Base-by-base conservation (phyloP, 2,329 filamentous ascomycete species). In the Monosporascus ibericus region DNA sequence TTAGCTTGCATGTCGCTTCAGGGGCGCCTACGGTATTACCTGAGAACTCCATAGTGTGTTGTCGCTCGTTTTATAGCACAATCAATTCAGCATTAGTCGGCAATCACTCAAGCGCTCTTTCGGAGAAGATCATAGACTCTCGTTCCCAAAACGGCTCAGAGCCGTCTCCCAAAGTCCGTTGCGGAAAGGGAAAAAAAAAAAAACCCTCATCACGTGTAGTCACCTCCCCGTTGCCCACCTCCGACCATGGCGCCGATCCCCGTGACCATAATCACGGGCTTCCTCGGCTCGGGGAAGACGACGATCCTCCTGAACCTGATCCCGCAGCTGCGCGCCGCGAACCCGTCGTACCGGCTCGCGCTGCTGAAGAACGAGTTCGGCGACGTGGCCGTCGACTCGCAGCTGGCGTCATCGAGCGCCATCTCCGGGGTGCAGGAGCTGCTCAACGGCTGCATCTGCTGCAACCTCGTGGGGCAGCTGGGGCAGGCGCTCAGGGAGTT, bases 281-380 rank as follows among this genome's bases (percentile, higher is more conserved):
- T 97, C 73, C 82, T 97, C 17, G 94, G 94, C 65, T 92, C 90
- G 8, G 94, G 94, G 54, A 97, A 97, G 75, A 99, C 94, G 2
- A 97, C 94, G 2, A 80, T 99, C 53, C 91, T 99, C 58, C 85
- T 99, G 56, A 94, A 94, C 71, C 87, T 99, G 14, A 81, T 97
- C 60, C 91, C 92, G 0, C 94, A 99, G 74, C 86, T 99, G 15
- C 81, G 75, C 63, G 85, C 86, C n/a, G 73, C 80, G 50, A 87
- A 85, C 68, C 81, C 83, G 1, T 59, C 67, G 58, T 97, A 99
- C 82, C 88, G 87, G 53, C 88, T 99, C 58, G 94, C 92, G 2
- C 85, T 99, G 17, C 82, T 99, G 51, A 99, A 99, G 70, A 99
- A 99, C 72, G 94, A 99, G 74, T 97, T 96, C 70, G 94, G 94